These are phyloP conservation scores for Fonsecaea monophora DNA, from an alignment of 2,329 filamentous ascomycete species.

Conservation along the genomic window DNA sequence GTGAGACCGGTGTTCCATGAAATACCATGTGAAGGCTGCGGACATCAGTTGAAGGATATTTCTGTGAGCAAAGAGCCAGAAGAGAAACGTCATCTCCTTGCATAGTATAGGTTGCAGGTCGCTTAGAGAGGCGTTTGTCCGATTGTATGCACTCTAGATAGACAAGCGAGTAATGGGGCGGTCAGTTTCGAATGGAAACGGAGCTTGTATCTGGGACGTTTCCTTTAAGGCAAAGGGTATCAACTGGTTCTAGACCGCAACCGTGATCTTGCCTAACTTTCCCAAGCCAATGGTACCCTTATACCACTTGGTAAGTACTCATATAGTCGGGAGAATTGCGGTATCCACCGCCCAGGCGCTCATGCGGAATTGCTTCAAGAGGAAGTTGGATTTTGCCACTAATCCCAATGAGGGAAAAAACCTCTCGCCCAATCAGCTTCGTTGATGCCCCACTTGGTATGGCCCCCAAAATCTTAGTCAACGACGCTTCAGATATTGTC, in stretches of 20 bases:
- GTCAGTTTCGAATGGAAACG: background rate
- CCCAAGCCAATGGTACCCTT: background rate
- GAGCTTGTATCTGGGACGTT: background rate
- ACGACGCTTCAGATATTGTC: background rate
- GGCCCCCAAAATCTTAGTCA: background rate
- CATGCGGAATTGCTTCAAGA: background rate
- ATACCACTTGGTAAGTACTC: background rate
- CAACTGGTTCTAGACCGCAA: background rate
- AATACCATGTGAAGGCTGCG: background rate
- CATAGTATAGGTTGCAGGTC: background rate
- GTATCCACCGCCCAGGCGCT: background rate
- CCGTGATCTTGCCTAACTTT: background rate
- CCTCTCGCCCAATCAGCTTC: background rate
- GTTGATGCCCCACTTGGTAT: background rate
- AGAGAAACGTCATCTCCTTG: background rate
- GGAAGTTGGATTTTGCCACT: slow-evolving; percentile 18
- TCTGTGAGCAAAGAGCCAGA: background rate
- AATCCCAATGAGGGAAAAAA: background rate
- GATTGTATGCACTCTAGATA: background rate
- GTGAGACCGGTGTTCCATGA: background rate
- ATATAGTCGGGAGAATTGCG: background rate
- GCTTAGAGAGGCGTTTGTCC: background rate
- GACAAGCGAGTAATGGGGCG: background rate
- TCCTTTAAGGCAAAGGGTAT: background rate
- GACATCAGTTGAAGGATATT: background rate